A percentile compares a stretch with the other conserved stretches of the same genome.
Conservation (phyloP, 495 filamentous ascomycete species). For the Jackrogersella multiformis region DNA sequence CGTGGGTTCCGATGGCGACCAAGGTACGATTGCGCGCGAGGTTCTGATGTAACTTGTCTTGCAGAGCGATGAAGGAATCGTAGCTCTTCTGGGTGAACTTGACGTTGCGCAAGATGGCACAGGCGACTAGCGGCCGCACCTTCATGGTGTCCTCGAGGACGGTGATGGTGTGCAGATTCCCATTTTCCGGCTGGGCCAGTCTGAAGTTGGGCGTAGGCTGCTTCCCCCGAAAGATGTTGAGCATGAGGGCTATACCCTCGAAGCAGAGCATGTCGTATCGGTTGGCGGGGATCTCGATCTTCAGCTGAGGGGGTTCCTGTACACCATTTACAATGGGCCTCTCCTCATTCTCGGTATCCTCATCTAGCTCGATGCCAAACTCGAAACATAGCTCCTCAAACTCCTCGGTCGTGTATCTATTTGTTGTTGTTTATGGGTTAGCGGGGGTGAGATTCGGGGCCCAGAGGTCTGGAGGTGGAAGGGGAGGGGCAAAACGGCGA, state of each 20-base stretch:
- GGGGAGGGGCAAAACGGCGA: constrained; percentile 41
- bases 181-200: constrained; percentile 73
- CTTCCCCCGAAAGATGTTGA: constrained; percentile 91
- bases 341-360: constrained; percentile 83
- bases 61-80: constrained; percentile 95
- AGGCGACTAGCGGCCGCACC: constrained; percentile 86
- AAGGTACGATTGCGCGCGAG: constrained; percentile 90
- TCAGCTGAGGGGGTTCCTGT: constrained; percentile 90
- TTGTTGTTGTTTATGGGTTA: constrained; percentile 15
- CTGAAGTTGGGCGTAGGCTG: constrained; percentile 78
- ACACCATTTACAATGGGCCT: constrained; percentile 78
- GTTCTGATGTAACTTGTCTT: constrained; percentile 98
- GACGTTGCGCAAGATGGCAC: constrained; percentile 86
- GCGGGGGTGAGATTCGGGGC: constrained; percentile 20
- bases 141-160: constrained; percentile 80
- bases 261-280: constrained; percentile 99
- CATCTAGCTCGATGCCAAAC: constrained; percentile 97
- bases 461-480: no score
- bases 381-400: constrained; percentile 99
- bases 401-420: constrained; percentile 86
- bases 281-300: constrained; percentile 99
- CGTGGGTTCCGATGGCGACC: constrained; percentile 96
- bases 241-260: constrained; percentile 93
- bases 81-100: constrained; percentile 91
- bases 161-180: constrained; percentile 79